Conservation (phyloP, 768 basidiomycete genomes). For the Collybia sordida region DNA sequence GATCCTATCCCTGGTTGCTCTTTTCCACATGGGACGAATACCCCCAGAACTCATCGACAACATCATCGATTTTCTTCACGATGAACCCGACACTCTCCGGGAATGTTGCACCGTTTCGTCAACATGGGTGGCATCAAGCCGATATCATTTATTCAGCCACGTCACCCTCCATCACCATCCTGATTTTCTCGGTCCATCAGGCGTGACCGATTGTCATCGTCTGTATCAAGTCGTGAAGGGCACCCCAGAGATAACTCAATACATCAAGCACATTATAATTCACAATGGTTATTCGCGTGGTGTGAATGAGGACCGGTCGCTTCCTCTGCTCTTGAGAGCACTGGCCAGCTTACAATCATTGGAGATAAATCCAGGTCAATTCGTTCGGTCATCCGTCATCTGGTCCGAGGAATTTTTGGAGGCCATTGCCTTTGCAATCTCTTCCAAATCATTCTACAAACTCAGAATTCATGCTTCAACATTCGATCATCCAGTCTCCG, state of each 20-base stretch:
- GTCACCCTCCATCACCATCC: slow-evolving; percentile 17
- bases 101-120: slow-evolving; percentile 23
- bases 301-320: slow-evolving; percentile 18
- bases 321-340: slow-evolving; percentile 16
- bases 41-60: slow-evolving; percentile 21
- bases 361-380: background rate
- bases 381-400: background rate
- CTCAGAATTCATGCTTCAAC: background rate
- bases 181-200: background rate
- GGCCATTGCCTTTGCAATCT: background rate
- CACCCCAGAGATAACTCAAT: slow-evolving; percentile 20
- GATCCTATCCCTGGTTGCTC: too few species aligned
- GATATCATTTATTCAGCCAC: slow-evolving; percentile 22
- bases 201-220: slow-evolving; percentile 12
- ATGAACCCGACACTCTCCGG: slow-evolving; percentile 18
- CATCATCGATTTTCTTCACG: slow-evolving; percentile 28
- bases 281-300: slow-evolving; percentile 11
- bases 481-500: background rate
- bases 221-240: slow-evolving; percentile 14
- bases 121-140: slow-evolving; percentile 23
- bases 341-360: background rate
- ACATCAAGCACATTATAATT: slow-evolving; percentile 18
- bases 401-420: background rate
- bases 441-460: background rate
- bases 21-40: background rate